Evolutionary conservation across 352 stramenopile genomes (phyloP), one percentile per base, ranked within the genome.

Genomic region (Salisapilia sapeloensis): DNA sequence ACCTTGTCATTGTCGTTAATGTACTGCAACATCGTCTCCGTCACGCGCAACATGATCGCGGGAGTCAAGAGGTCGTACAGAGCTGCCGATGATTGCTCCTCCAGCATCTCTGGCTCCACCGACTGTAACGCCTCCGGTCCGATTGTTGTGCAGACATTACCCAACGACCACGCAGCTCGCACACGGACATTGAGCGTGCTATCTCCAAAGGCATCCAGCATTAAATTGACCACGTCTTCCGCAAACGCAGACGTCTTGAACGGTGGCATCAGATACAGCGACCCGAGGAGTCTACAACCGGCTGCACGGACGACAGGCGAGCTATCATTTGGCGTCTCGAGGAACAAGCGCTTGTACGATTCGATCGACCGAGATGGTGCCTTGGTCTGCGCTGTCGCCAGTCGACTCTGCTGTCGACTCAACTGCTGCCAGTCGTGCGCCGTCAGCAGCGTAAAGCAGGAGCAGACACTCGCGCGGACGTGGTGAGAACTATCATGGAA

Each of bases 1-100:
- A 91, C 75, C 48, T 91, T 91, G 61, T 91, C 75, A 33, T 91
- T 87, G 44, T 91, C 75, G 27, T 70, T 79, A 28, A 91, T 69
- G 35, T 60, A 74, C 7, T 79, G 41, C 23, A 91, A 42, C 75
- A 91, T 91, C 47, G 79, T 84, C 36, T 86, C 69, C 9, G 85
- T 71, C 24, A 91, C 59, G 3, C 55, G 54, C 35, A 91, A 44
- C 31, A 78, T 64, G 18, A 56, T 66, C 3, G 56, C 54, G 16
- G 63, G 60, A n/a, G n/a, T n/a, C 11, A 91, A 38, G 11, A 91
- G 36, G 20, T 82, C 56, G 22, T 80, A 87, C 22, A 87, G 35
- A 28, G 77, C 35, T 23, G 55, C 30, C 2, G 46, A 30, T 1
- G 29, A 22, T 3, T 22, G 9, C 11, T 42, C 48, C 9, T 38